Evolutionary conservation across 176 grass and related monocot genomes (phyloP), one percentile per base, ranked within the genome.

Genomic region (maize (Zea mays)): DNA sequence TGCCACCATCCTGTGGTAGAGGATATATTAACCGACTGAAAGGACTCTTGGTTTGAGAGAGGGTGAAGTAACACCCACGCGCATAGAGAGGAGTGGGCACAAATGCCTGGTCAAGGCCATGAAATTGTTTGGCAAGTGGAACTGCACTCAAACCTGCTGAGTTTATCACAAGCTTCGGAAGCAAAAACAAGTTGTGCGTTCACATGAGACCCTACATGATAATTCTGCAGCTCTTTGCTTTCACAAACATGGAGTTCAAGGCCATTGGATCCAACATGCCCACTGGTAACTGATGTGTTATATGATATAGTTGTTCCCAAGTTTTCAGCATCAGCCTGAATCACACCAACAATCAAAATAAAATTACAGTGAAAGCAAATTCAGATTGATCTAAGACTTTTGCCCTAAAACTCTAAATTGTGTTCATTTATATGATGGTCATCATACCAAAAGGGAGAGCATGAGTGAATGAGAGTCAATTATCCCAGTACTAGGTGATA

Each of bases 1-100:
- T 83, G 41, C 95, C 95, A 71, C 95, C 95, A 92, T 94, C 91
- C 83, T 98, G 89, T 65, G 95, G 91, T 77, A 98, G 84, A 77
- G 95, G 95, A 89, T 98, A 94, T 79, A 98, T 98, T 47, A 98
- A 86, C 72, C 65, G 89, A 49, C 75, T 80, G 65, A 98, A 94
- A 79, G 91, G 89, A 88, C 79, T 88, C 80, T 75, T 92, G 46
- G 85, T 82, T 83, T 94, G 74, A 35, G 89, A 80, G 75, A 98
- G 86, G 3, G 87, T 92, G 73, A 98, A 98, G 78, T 98, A 98
- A 71, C 87, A 98, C 80, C 91, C 91, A 72, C 89, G 87, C 37
- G 91, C 87, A 83, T 94, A 98, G 77, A 90, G 86, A 68, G 85
- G 61, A 58, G 81, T 48, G 43, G 95, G 91, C 41, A 94, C 67